These are phyloP conservation scores for Corylus avellana DNA, from an alignment of 306 rosid species.

Conservation along the genomic window DNA sequence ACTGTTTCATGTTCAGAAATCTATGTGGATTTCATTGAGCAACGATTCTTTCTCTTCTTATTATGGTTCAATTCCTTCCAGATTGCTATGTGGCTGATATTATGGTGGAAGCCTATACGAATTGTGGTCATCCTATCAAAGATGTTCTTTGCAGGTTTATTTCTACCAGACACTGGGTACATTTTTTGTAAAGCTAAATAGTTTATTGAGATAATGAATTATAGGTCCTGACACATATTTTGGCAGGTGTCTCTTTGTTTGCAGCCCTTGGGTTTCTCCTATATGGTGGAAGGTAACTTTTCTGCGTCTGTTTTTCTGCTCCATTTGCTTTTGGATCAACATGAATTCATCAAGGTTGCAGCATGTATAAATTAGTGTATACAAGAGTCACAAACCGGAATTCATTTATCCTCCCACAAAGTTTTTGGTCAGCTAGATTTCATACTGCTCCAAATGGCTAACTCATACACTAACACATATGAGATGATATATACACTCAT, in stretches of 20 bases:
- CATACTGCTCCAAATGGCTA: background rate
- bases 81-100: slow-evolving; percentile 84
- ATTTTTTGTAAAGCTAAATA: background rate
- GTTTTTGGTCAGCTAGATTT: background rate
- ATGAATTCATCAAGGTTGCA: slow-evolving; percentile 22
- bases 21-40: slow-evolving; percentile 25
- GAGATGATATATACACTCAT: background rate
- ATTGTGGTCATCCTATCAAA: slow-evolving; percentile 62
- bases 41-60: background rate
- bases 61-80: slow-evolving; percentile 32
- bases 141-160: slow-evolving; percentile 89
- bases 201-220: slow-evolving; percentile 20
- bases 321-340: slow-evolving; percentile 13
- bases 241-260: slow-evolving; percentile 84
- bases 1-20: background rate
- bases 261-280: slow-evolving; percentile 98
- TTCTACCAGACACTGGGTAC: slow-evolving; percentile 2
- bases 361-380: background rate
- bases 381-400: background rate
- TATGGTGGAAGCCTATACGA: slow-evolving; percentile 87
- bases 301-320: slow-evolving; percentile 27
- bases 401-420: background rate
- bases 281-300: slow-evolving; percentile 90
- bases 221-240: slow-evolving; percentile 22
- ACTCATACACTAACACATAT: background rate